These are phyloP conservation scores for Aspergillus pseudoglaucus DNA, from an alignment of 2,329 filamentous ascomycete species.

Conservation along the genomic window DNA sequence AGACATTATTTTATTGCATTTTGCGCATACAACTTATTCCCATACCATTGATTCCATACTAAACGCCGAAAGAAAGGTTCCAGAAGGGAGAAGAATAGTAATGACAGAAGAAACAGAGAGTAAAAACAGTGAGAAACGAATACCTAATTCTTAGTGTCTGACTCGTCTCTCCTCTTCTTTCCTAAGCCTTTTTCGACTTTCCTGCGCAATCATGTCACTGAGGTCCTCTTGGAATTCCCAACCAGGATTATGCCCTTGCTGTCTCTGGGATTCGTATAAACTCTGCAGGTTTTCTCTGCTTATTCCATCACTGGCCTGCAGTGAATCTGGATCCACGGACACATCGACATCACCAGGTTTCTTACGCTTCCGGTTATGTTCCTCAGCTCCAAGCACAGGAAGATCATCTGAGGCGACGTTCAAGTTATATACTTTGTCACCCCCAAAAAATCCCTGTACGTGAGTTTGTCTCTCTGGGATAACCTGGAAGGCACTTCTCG, in stretches of 20 bases:
- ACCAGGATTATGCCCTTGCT: constrained; percentile 59
- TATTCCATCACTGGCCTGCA: constrained; percentile 68
- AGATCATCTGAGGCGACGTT: constrained; percentile 53
- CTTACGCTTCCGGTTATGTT: constrained; percentile 76
- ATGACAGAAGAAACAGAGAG: background rate
- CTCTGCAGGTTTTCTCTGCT: constrained; percentile 76
- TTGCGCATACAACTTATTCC: too few species aligned
- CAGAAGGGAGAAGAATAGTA: background rate
- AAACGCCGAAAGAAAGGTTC: too few species aligned
- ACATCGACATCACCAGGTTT: constrained; percentile 95
- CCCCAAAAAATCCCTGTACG: constrained; percentile 90
- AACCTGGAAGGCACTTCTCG: constrained; percentile 78
- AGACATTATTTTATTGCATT: too few species aligned
- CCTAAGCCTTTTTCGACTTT: constrained; percentile 84
- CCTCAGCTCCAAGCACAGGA: constrained; percentile 73
- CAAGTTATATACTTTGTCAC: constrained; percentile 88
- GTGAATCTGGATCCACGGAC: constrained; percentile 75
- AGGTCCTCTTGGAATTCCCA: constrained; percentile 84
- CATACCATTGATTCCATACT: too few species aligned
- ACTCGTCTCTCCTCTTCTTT: constrained; percentile 72
- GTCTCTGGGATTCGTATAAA: constrained; percentile 67
- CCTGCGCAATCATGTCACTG: constrained; percentile 91
- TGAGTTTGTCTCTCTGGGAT: constrained; percentile 81
- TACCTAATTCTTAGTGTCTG: constrained; percentile 37
- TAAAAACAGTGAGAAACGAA: background rate